phyloP scores from a whole-genome alignment of 331 rosid genomes.

The Rosa hybrid region DNA sequence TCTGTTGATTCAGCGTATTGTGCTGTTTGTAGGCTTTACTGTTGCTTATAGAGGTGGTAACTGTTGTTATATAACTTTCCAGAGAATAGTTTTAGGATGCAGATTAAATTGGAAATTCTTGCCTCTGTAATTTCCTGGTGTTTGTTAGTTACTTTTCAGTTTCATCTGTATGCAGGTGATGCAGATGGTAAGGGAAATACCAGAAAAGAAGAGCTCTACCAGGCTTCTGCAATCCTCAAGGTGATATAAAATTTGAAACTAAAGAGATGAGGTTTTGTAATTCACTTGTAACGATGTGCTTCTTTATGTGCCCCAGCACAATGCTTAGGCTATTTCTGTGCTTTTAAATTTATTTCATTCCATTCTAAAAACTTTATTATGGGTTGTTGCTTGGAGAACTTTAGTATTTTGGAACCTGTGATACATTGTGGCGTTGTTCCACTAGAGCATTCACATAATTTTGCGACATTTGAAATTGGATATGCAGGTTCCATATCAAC shows the following conservation, averaged over 20 bases:
- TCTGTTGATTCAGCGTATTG: too few relatives aligned
- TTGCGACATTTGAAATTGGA: constrained; percentile 28
- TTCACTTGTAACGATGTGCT: neutral
- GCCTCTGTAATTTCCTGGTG: neutral
- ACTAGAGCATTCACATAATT: neutral
- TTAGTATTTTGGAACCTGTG: too few relatives aligned
- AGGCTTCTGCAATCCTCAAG: constrained; percentile 83
- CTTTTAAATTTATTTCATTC: neutral
- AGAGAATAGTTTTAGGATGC: neutral
- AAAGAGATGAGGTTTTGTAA: constrained; percentile 16
- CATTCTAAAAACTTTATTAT: neutral
- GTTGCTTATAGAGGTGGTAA: neutral
- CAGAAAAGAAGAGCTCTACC: constrained; percentile 76
- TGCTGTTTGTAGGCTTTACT: neutral
- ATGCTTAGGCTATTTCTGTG: neutral
- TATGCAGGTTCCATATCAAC: constrained; percentile 67
- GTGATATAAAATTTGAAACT: constrained; percentile 40
- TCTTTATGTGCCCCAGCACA: neutral
- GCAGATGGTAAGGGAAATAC: constrained; percentile 75
- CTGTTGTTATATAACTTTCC: neutral
- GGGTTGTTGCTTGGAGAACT: too few relatives aligned
- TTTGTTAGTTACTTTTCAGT: constrained; percentile 16
- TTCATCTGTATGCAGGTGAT: constrained; percentile 58
- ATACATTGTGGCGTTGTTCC: neutral
- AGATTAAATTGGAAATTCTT: too few relatives aligned